Evolutionary conservation across 2,329 filamentous ascomycete genomes (phyloP).

Genomic region (Exophiala bonariae): DNA sequence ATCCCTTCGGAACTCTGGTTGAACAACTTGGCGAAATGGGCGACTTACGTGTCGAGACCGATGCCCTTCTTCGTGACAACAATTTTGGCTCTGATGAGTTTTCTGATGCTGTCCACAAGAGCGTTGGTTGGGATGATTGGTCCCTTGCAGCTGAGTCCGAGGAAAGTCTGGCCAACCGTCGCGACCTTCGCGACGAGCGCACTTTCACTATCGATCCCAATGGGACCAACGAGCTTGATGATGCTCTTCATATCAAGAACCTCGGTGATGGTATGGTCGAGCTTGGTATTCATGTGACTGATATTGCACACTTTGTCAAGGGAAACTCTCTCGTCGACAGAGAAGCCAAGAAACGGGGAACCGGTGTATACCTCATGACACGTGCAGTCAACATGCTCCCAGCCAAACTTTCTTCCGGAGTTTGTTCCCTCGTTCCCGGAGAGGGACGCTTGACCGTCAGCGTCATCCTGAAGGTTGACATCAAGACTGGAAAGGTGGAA

Average conservation of each 20-base stretch:
- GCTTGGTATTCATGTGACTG: slow-evolving; percentile 91
- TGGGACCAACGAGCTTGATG: slow-evolving; percentile 82
- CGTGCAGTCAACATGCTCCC: slow-evolving; percentile 85
- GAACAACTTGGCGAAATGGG: slow-evolving; percentile 98
- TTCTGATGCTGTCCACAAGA: slow-evolving; percentile 91
- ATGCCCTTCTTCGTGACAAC: slow-evolving; percentile 94
- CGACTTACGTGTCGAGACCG: slow-evolving; percentile 94
- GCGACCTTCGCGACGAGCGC: slow-evolving; percentile 85
- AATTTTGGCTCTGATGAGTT: slow-evolving; percentile 98
- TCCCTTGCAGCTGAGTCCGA: slow-evolving; percentile 81
- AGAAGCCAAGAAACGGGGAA: slow-evolving; percentile 96
- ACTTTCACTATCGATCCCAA: slow-evolving; percentile 92
- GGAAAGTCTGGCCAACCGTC: slow-evolving; percentile 68
- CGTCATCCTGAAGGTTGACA: slow-evolving; percentile 88
- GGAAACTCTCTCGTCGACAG: slow-evolving; percentile 91
- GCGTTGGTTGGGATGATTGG: slow-evolving; percentile 90
- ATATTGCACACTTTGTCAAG: slow-evolving; percentile 97
- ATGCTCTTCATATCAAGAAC: slow-evolving; percentile 88
- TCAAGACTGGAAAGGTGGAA: slow-evolving; percentile 77
- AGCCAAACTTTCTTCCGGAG: slow-evolving; percentile 76
- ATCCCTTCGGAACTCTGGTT: slow-evolving; percentile 95
- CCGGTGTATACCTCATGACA: slow-evolving; percentile 92
- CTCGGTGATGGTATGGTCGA: slow-evolving; percentile 83
- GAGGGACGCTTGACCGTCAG: slow-evolving; percentile 89
- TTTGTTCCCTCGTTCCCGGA: slow-evolving; percentile 84